Evolutionary conservation across 2,329 filamentous ascomycete genomes (phyloP).

Genomic region (Aspergillus piperis): DNA sequence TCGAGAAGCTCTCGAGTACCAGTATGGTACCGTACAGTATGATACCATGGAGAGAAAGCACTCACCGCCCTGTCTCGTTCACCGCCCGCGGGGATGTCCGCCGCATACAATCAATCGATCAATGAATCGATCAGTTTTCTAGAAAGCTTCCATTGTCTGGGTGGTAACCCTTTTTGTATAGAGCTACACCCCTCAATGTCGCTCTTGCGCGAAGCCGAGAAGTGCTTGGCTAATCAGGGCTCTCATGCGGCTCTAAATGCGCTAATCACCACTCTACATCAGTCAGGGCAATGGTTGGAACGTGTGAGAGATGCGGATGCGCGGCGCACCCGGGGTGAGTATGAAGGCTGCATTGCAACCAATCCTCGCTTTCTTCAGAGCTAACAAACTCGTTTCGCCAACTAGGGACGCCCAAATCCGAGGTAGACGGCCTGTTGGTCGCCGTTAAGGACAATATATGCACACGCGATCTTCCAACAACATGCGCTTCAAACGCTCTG

Average conservation of each 20-base stretch:
- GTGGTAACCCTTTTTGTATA: neutral
- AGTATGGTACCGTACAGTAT: neutral
- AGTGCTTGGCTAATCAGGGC: conserved; percentile 44
- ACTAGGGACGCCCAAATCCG: conserved; percentile 38
- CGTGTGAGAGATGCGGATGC: conserved; percentile 40
- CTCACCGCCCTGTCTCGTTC: neutral
- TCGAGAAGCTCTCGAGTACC: neutral
- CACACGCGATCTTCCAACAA: conserved; percentile 67
- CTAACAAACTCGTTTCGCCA: neutral
- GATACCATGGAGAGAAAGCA: neutral
- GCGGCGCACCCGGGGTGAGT: conserved; percentile 38
- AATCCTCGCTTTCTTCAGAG: conserved; percentile 2
- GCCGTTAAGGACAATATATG: conserved; percentile 79
- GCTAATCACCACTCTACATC: conserved; percentile 42
- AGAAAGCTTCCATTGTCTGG: neutral
- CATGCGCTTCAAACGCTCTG: conserved; percentile 79
- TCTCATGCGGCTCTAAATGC: conserved; percentile 40
- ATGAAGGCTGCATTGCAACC: neutral
- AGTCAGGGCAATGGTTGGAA: conserved; percentile 37
- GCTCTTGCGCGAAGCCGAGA: conserved; percentile 47
- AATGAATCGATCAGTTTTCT: neutral
- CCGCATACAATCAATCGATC: neutral
- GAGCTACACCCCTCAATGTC: conserved; percentile 39
- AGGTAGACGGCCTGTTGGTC: conserved; percentile 51
- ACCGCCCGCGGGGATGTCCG: conserved; percentile 2